These are phyloP conservation scores for Fomitopsis palustris DNA, from an alignment of 1,284 basidiomycete species.

Conservation along the genomic window DNA sequence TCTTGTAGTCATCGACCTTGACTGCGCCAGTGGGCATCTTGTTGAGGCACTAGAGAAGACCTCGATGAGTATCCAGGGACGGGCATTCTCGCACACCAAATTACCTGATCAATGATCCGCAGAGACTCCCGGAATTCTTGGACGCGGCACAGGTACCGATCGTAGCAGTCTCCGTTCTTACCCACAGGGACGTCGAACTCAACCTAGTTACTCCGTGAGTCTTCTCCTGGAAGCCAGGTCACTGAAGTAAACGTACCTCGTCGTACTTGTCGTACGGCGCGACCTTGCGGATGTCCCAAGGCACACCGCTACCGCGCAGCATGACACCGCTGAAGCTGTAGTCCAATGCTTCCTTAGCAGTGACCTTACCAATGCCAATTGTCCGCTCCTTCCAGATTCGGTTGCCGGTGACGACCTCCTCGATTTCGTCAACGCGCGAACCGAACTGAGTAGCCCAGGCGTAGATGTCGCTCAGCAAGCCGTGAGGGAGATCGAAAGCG, in stretches of 20 bases:
- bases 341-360: conserved; percentile 89
- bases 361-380: conserved; percentile 87
- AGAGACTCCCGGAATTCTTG: conserved; percentile 98
- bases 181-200: conserved; percentile 98
- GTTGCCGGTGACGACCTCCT: conserved; percentile 97
- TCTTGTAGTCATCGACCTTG: conserved; percentile 98
- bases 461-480: conserved; percentile 95
- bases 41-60: conserved; percentile 73
- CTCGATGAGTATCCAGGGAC: neutral
- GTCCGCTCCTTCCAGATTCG: conserved; percentile 98
- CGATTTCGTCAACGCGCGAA: conserved; percentile 92
- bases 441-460: conserved; percentile 97
- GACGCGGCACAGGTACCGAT: conserved; percentile 94
- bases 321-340: conserved; percentile 98
- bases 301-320: conserved; percentile 90
- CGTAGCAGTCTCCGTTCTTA: conserved; percentile 96
- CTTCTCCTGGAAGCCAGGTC: neutral
- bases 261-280: conserved; percentile 97
- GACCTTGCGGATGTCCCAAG: conserved; percentile 94
- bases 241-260: conserved; percentile 48
- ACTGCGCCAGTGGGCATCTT: conserved; percentile 94
- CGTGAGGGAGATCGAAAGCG: conserved; percentile 96
- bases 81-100: conserved; percentile 6
- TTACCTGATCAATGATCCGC: conserved; percentile 81
- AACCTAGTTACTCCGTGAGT: conserved; percentile 47